phyloP scores from a whole-genome alignment of 208 protist species.

The Crithidia thermophila region DNA sequence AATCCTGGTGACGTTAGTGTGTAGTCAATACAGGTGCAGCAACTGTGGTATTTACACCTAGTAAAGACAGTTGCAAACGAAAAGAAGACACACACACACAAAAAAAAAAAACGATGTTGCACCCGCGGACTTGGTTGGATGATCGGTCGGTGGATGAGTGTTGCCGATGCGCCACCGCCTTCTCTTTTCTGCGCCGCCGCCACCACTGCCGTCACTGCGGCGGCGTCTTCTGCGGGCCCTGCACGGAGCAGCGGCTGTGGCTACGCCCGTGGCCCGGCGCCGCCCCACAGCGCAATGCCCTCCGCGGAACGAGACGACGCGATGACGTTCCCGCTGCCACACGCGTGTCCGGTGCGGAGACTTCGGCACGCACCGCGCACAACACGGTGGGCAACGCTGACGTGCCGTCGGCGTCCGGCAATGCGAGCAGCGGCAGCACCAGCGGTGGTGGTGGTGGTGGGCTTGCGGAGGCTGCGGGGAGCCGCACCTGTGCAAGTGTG shows the following conservation, averaged over 20 bases:
- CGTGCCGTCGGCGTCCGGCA: too few species aligned
- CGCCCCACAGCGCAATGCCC: not conserved
- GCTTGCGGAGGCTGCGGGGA: too few species aligned
- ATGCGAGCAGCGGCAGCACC: not conserved
- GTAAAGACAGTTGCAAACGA: not conserved
- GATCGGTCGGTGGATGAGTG: slow-evolving; percentile 30
- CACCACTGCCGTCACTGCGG: slow-evolving; percentile 66
- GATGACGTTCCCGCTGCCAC: too few species aligned
- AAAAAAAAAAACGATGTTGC: slow-evolving; percentile 26
- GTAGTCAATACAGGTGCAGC: too few species aligned
- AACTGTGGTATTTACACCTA: too few species aligned
- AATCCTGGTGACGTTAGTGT: too few species aligned
- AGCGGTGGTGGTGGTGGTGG: not conserved
- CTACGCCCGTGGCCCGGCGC: slow-evolving; percentile 23
- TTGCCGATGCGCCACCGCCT: slow-evolving; percentile 20
- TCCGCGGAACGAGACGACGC: too few species aligned
- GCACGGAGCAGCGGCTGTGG: slow-evolving; percentile 40
- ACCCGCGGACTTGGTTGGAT: slow-evolving; percentile 33
- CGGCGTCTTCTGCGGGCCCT: slow-evolving; percentile 38
- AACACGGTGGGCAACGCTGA: too few species aligned
- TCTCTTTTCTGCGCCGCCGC: slow-evolving; percentile 37
- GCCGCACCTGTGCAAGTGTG: too few species aligned
- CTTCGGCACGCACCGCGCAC: too few species aligned
- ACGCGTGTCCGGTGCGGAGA: too few species aligned
- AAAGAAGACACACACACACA: not conserved